A percentile compares a stretch with the other conserved stretches of the same genome.
These are phyloP conservation scores for Cocos nucifera DNA, from an alignment of 176 grass and related monocot species.

Conservation along the genomic window DNA sequence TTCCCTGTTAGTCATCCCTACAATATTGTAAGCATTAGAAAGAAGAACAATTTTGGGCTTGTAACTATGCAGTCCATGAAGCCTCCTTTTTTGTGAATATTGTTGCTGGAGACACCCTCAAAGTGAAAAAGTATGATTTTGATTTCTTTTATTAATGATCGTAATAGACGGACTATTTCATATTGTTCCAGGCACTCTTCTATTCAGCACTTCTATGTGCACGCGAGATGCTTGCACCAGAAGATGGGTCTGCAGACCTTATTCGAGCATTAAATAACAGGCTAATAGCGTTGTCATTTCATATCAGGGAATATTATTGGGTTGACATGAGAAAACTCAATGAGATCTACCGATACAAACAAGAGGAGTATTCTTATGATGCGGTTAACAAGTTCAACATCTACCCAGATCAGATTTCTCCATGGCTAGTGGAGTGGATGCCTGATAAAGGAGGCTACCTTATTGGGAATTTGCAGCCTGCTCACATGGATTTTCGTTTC, in stretches of 20 bases:
- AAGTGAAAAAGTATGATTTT: no score
- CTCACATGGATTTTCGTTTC: constrained; percentile 84
- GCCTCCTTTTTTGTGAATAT: no score
- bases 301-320: constrained; percentile 91
- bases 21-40: no score
- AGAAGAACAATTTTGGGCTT: no score
- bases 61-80: no score
- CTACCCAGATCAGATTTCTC: constrained; percentile 77
- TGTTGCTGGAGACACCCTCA: no score
- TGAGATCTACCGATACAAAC: constrained; percentile 93
- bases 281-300: constrained; percentile 75
- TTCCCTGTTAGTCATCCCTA: no score
- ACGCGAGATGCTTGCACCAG: constrained; percentile 72
- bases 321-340: constrained; percentile 74
- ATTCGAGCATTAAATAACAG: constrained; percentile 82
- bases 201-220: constrained; percentile 82
- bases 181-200: constrained; percentile 62
- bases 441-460: constrained; percentile 71
- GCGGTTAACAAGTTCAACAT: constrained; percentile 95
- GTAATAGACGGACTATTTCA: neutral
- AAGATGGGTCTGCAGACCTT: constrained; percentile 84
- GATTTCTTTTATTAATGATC: neutral
- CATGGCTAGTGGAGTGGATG: constrained; percentile 92
- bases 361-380: constrained; percentile 85
- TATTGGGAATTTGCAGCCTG: constrained; percentile 86